Evolutionary conservation across 352 stramenopile species (phyloP), one percentile per base, ranked within the genome.

Genomic region (Thalassiosira hispida): DNA sequence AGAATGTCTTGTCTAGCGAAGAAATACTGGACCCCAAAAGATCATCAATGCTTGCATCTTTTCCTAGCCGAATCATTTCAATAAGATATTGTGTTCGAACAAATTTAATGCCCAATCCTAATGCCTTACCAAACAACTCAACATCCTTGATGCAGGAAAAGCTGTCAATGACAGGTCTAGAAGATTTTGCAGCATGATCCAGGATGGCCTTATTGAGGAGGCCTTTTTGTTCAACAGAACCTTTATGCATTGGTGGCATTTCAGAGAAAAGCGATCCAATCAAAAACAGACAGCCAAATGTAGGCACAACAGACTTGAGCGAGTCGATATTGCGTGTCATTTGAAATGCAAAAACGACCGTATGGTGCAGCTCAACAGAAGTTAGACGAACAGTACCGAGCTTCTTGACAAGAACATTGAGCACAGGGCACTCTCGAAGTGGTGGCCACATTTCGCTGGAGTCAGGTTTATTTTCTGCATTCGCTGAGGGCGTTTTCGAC

Each of bases 31-130:
- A 73, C 11, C 71, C 89, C 18, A 89, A 52, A 12, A 90, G 44
- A 59, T 89, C 73, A 76, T 90, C 75, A 38, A 93, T 81, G 38
- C 72, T 69, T 20, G 59, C 18, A 79, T 93, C 87, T 56, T 88
- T 91, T 55, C 81, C 85, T 49, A 85, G 70, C 60, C 89, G 76
- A 51, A 90, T 90, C 77, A 90, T 89, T 29, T 82, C 73, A 46
- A 91, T 68, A 14, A 93, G 51, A 44, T 87, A 93, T 42, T 77
- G 49, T 40, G 85, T 90, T 35, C 72, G 53, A 5, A 90, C 68
- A 67, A 82, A 84, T 14, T 77, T 76, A 22, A 53, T 70, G 70
- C 88, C 80, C 68, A 91, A 77, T 29, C 79, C 73, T 64, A 83
- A 89, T 44, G 88, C 49, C 33, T 84, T 83, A 52, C 86, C 87